Base-by-base conservation (phyloP, 2,329 filamentous ascomycete species). In the Calonectria pteridis region DNA sequence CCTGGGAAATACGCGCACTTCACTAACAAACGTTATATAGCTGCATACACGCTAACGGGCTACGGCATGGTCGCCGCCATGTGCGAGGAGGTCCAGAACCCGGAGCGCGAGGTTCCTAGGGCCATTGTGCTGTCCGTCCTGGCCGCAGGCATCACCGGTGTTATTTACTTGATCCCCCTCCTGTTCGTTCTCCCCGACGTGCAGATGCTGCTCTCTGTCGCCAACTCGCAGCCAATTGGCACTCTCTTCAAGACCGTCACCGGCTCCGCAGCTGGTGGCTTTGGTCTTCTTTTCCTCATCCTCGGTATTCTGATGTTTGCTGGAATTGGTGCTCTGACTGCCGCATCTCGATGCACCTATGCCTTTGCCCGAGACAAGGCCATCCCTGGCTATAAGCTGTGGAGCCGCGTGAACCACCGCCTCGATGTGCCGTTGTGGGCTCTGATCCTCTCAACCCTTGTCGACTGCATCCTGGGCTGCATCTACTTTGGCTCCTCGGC, bases 401-500 rank as follows among this genome's bases (percentile, higher is more conserved):
- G 93, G 93, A 88, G 88, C 65, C 87, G 87, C 58, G 93, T 95
- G 53, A 91, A 94, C 84, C 87, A 87, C 73, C 87, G 85, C 3
- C 88, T 94, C 65, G 91, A 93, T 71, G 91, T 96, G 69, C 94
- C 94, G 0, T 85, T 96, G 1, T 91, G 88, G 87, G 93, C 92
- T 1, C 87, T 96, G 9, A 85, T 92, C 4, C 87, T 96, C 2
- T 94, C 93, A 0, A 92, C 93, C 0, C 81, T 88, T 0, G 90
- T 96, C 53, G 92, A 94, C 82, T 93, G 91, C 77, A 85, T 95
- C 14, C 88, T 96, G 0, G 94, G 94, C 0, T 88, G 94, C 76
- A 95, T 96, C 83, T 96, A 94, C 85, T 95, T 96, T 76, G 94
- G 94, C 13, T 94, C 92, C 1, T 90, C 91, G 0, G 93, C 93